Conservation (phyloP, 768 basidiomycete genomes). For the Leccinellum albellum region DNA sequence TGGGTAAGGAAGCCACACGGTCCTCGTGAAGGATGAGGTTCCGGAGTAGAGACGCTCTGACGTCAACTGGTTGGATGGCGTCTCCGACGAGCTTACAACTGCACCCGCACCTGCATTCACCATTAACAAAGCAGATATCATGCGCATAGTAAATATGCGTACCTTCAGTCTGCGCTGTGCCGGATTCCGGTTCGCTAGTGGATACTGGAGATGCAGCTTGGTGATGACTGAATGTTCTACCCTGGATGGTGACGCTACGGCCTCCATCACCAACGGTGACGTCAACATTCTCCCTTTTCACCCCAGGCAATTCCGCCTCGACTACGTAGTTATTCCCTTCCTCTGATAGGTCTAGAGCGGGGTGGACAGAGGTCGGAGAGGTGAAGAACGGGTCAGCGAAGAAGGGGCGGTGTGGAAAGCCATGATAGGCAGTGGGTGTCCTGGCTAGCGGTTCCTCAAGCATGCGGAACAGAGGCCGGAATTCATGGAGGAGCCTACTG, state of each 20-base stretch:
- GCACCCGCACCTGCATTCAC: constrained; percentile 8
- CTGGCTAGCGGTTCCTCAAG: constrained; percentile 66
- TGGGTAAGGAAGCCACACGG: constrained; percentile 66
- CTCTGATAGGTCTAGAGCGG: constrained; percentile 67
- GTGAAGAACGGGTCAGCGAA: constrained; percentile 52
- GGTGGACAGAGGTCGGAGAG: constrained; percentile 35
- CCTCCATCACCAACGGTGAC: constrained; percentile 69
- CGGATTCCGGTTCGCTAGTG: constrained; percentile 5
- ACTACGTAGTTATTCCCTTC: constrained; percentile 61
- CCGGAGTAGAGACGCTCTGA: constrained; percentile 59
- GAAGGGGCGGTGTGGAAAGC: constrained; percentile 33
- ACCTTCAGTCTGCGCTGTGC: constrained; percentile 27
- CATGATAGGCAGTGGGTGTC: constrained; percentile 18
- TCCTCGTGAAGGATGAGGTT: constrained; percentile 58
- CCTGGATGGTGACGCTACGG: constrained; percentile 69
- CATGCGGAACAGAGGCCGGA: constrained; percentile 72
- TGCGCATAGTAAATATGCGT: constrained; percentile 1
- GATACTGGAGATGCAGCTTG: constrained; percentile 19
- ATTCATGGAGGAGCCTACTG: constrained; percentile 62
- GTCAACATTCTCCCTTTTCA: constrained; percentile 72
- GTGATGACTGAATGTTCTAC: constrained; percentile 41
- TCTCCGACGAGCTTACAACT: constrained; percentile 15
- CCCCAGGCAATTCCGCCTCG: constrained; percentile 76
- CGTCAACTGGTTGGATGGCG: constrained; percentile 45
- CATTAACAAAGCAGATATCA: neutral